These are phyloP conservation scores for Themeda triandra DNA, from an alignment of 176 grass and related monocot genomes.

Conservation along the genomic window DNA sequence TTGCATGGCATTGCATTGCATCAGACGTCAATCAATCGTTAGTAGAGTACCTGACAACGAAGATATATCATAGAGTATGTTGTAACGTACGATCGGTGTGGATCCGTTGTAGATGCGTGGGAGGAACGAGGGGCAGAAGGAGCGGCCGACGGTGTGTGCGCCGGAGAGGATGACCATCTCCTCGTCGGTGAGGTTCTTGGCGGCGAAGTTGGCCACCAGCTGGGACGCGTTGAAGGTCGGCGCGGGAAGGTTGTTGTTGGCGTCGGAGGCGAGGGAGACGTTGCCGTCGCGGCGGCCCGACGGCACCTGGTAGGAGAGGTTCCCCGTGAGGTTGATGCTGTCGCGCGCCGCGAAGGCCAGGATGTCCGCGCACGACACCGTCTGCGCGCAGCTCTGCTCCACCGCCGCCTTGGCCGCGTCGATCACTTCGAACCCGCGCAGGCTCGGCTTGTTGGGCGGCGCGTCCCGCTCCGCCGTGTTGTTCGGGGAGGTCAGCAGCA, in stretches of 20 bases:
- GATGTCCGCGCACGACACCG: slow-evolving; percentile 72
- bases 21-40: no score
- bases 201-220: slow-evolving; percentile 28
- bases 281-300: slow-evolving; percentile 56
- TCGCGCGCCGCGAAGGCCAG: slow-evolving; percentile 60
- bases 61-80: no score
- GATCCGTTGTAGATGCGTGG: slow-evolving; percentile 15
- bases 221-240: slow-evolving; percentile 27
- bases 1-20: no score
- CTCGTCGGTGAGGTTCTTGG: slow-evolving; percentile 42
- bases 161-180: slow-evolving; percentile 60
- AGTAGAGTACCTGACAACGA: no score
- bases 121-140: slow-evolving; percentile 44
- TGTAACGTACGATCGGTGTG: slow-evolving; percentile 27
- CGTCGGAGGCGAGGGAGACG: slow-evolving; percentile 31
- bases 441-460: slow-evolving; percentile 52
- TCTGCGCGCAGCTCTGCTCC: slow-evolving; percentile 40
- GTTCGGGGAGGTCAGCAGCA: slow-evolving; percentile 49
- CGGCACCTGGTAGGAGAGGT: slow-evolving; percentile 43
- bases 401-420: slow-evolving; percentile 53
- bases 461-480: slow-evolving; percentile 51
- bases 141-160: slow-evolving; percentile 50
- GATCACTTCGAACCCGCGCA: slow-evolving; percentile 58
- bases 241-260: slow-evolving; percentile 30
- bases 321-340: slow-evolving; percentile 54